Evolutionary conservation across 225 moss, liverwort and hornwort genomes (phyloP), one percentile per base, ranked within the genome.

Genomic region (Anthoceros angustus): DNA sequence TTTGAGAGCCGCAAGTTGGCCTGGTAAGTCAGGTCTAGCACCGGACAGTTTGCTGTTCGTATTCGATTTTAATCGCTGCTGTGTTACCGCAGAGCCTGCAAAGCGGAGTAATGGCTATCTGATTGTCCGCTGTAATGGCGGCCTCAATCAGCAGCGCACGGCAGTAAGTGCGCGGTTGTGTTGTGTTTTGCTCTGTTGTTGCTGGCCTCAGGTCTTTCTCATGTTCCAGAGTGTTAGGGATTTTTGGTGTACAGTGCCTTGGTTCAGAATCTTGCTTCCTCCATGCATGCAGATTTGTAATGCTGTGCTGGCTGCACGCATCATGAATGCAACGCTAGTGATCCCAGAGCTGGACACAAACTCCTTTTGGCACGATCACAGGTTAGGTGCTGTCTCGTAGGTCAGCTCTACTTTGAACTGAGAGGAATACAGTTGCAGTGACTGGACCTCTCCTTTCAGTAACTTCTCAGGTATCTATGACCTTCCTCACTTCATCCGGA

Each of bases 401-500:
- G 11, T 50, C 67, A 32, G 20, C 9, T 40, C 14, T 32, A 42
- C 21, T 26, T 10, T 39, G 18, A 42, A 39, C 25, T 0, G 41
- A 6, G 0, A 23, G 21, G 41, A 62, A 55, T 61, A 43, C 43
- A 8, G 63, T 68, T 45, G 68, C 73, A 82, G 73, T 86, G 73
- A 82, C 65, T 72, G 67, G 62, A 78, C 41, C 42, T 48, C 71
- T 63, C 70, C 73, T 79, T 84, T 42, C 89, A 98, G 92, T 87
- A 92, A 84, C 48, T 92, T 98, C 84, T 75, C 89, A 89, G 92
- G 82, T 76, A 77, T 98, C 66, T 98, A 98, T 75, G 89, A 98
- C 62, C 84, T 82, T 64, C 76, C 80, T 24, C 86, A 92, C 81
- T 98, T 98, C 77, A 89, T 92, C 72, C 76, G 75, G 11, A 77